These are phyloP conservation scores for Chamaecrista fasciculata DNA, from an alignment of 306 rosid genomes.

Conservation along the genomic window DNA sequence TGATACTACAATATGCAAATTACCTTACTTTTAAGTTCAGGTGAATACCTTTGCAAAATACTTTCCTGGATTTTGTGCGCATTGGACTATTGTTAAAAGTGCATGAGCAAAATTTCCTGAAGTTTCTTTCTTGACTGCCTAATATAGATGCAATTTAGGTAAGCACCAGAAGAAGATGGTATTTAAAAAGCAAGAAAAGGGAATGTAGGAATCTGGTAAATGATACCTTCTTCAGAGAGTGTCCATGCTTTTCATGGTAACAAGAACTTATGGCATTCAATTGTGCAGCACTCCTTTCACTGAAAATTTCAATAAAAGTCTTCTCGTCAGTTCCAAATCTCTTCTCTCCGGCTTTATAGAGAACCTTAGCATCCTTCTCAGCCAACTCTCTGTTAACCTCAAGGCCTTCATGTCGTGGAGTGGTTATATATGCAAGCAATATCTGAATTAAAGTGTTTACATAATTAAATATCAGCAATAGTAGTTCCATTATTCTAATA, in stretches of 20 bases:
- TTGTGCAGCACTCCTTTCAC: slow-evolving; percentile 70
- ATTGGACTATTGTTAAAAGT: slow-evolving; percentile 58
- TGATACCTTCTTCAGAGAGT: slow-evolving; percentile 61
- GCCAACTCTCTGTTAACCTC: slow-evolving; percentile 51
- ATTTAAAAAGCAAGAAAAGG: slow-evolving; percentile 4
- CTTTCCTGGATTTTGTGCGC: slow-evolving; percentile 62
- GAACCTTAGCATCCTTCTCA: slow-evolving; percentile 39
- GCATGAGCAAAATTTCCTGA: slow-evolving; percentile 60
- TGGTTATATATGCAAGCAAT: slow-evolving; percentile 56
- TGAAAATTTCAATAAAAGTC: slow-evolving; percentile 54
- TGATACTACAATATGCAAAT: slow-evolving; percentile 14
- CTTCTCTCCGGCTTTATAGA: slow-evolving; percentile 56
- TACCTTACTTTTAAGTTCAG: slow-evolving; percentile 1
- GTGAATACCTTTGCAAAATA: slow-evolving; percentile 74
- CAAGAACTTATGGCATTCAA: slow-evolving; percentile 48
- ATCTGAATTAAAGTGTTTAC: slow-evolving; percentile 38
- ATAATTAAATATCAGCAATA: slow-evolving; percentile 18
- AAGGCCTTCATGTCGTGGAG: slow-evolving; percentile 66
- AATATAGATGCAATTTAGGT: slow-evolving; percentile 21
- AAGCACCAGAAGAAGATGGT: slow-evolving; percentile 26
- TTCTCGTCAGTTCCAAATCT: slow-evolving; percentile 53
- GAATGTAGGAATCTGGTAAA: neutral
- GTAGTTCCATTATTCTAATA: neutral
- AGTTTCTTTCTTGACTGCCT: slow-evolving; percentile 72
- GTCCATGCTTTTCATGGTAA: slow-evolving; percentile 50